Evolutionary conservation across 148 eudicot genomes (phyloP).

Genomic region (Camellia granthamiana): DNA sequence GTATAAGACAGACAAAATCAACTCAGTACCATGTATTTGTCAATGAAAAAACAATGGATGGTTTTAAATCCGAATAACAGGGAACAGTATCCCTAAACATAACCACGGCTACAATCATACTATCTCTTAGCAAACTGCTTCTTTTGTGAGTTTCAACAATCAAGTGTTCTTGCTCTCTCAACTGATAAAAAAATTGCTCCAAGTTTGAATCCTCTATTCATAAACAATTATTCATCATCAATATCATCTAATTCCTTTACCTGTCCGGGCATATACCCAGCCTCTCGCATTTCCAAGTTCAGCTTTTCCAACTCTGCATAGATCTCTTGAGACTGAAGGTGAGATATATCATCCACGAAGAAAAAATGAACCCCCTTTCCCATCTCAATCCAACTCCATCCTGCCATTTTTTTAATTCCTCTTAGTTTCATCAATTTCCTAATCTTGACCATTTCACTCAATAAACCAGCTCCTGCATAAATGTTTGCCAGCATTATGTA

Average conservation of each 20-base stretch:
- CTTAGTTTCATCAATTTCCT: slow-evolving; percentile 33
- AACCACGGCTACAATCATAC: no score
- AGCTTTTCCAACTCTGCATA: not conserved
- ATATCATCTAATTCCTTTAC: not conserved
- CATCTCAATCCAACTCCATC: slow-evolving; percentile 39
- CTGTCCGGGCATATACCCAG: no score
- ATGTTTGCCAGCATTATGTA: slow-evolving; percentile 33
- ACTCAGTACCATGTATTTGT: no score
- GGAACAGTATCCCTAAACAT: no score
- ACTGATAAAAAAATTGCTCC: not conserved
- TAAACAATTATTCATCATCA: not conserved
- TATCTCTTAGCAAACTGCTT: no score
- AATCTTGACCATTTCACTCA: slow-evolving; percentile 30
- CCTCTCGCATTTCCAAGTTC: slow-evolving; percentile 2
- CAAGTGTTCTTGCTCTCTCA: not conserved
- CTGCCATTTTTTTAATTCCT: slow-evolving; percentile 22
- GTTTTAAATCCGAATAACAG: no score
- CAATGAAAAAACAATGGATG: no score
- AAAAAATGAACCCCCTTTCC: slow-evolving; percentile 16
- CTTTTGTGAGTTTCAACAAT: not conserved
- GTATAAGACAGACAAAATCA: no score
- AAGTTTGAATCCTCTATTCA: not conserved
- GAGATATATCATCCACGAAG: slow-evolving; percentile 5
- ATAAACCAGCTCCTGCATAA: slow-evolving; percentile 39
- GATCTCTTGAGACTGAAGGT: slow-evolving; percentile 4